phyloP scores from a whole-genome alignment of 129 eudicot species.

The Rutidosis leptorrhynchoides region DNA sequence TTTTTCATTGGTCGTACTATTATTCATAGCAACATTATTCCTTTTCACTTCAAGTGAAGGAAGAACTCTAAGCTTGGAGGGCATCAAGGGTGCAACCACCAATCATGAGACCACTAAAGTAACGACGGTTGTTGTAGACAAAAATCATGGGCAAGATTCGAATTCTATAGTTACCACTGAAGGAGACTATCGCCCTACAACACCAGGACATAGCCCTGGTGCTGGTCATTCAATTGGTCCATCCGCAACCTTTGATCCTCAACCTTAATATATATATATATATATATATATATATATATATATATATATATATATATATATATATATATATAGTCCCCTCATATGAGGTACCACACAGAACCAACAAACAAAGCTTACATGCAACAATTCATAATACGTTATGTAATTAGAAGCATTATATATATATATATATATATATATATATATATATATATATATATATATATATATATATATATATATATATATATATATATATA shows the following conservation, averaged over 20 bases:
- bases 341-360: not conserved
- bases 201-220: conserved; percentile 50
- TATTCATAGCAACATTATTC: conserved; percentile 20
- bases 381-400: not conserved
- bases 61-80: conserved; percentile 23
- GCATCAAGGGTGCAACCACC: conserved; percentile 12
- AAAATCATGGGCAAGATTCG: conserved; percentile 3
- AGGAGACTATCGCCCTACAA: conserved; percentile 32
- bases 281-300: too few relatives aligned
- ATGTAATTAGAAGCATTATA: not conserved
- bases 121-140: not conserved
- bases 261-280: conserved; percentile 14
- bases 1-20: conserved; percentile 21
- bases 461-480: too few relatives aligned
- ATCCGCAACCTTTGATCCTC: conserved; percentile 25
- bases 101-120: conserved; percentile 1
- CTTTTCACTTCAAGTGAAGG: conserved; percentile 32
- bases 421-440: too few relatives aligned
- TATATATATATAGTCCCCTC: too few relatives aligned
- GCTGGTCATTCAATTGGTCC: conserved; percentile 36
- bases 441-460: too few relatives aligned
- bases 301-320: too few relatives aligned
- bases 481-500: too few relatives aligned
- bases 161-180: not conserved
- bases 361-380: conserved; percentile 13